phyloP scores from a whole-genome alignment of 805 yeast genomes.

The Wickerhamiella azyma region DNA sequence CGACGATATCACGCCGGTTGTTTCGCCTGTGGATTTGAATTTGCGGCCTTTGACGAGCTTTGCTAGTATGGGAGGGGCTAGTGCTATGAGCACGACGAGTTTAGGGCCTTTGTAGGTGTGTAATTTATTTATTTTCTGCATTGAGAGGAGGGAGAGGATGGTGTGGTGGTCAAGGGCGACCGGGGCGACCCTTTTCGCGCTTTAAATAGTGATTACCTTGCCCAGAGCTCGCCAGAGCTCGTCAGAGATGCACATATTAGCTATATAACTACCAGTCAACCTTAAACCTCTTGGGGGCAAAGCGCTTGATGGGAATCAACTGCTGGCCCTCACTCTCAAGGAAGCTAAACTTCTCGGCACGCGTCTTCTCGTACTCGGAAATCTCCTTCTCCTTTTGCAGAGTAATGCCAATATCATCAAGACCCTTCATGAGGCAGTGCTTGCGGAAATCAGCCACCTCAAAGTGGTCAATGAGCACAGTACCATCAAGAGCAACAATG shows the following conservation, averaged over 20 bases:
- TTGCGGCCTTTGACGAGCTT: neutral
- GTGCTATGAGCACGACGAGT: too few relatives aligned
- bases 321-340: slow-evolving; percentile 67
- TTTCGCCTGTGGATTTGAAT: neutral
- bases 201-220: too few relatives aligned
- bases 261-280: slow-evolving; percentile 2
- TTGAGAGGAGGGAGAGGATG: too few relatives aligned
- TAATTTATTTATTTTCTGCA: neutral
- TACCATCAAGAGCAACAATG: slow-evolving; percentile 52
- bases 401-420: slow-evolving; percentile 94
- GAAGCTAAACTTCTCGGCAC: slow-evolving; percentile 77
- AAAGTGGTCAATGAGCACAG: slow-evolving; percentile 66
- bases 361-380: slow-evolving; percentile 53
- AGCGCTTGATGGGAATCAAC: slow-evolving; percentile 4
- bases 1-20: slow-evolving; percentile 5
- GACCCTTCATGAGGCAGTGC: slow-evolving; percentile 86
- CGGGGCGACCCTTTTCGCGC: too few relatives aligned
- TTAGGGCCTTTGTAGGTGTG: neutral
- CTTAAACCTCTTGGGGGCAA: slow-evolving; percentile 1
- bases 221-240: too few relatives aligned
- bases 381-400: slow-evolving; percentile 77
- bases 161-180: too few relatives aligned
- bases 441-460: slow-evolving; percentile 87
- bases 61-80: neutral
- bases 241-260: too few relatives aligned